A percentile compares a stretch with the other conserved stretches of the same genome.
Conservation (phyloP, 148 eudicot genomes). For the Selenicereus undatus region DNA sequence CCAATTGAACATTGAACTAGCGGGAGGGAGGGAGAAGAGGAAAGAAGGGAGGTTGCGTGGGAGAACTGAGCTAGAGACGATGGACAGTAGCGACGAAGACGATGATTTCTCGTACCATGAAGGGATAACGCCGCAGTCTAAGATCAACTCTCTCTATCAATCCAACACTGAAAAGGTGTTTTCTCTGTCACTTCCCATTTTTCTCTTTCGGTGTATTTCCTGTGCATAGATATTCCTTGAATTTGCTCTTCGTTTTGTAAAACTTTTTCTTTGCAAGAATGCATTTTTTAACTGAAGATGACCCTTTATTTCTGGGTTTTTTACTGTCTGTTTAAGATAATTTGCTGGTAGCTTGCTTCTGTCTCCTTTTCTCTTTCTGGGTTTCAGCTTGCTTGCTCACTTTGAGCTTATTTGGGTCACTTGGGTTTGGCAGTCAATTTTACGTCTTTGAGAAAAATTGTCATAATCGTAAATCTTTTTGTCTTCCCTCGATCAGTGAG, state of each 20-base stretch:
- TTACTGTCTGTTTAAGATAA: not conserved
- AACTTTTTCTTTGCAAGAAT: not conserved
- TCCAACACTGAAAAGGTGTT: conserved; percentile 85
- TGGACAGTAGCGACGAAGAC: conserved; percentile 98
- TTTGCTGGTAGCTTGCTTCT: not conserved
- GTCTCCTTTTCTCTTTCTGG: not conserved
- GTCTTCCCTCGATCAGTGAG: no score
- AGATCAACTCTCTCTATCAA: conserved; percentile 78
- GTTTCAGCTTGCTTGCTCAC: not conserved
- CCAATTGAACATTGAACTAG: not conserved
- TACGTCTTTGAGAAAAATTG: not conserved
- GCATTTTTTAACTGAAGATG: not conserved
- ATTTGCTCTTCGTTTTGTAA: not conserved
- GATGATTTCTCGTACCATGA: conserved; percentile 87
- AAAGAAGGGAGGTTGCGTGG: not conserved
- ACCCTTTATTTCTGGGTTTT: not conserved
- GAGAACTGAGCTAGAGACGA: conserved; percentile 9
- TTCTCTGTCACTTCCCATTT: not conserved
- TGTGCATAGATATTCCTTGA: not conserved
- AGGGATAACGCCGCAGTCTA: conserved; percentile 88
- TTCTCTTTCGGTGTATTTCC: not conserved
- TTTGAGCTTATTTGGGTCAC: not conserved
- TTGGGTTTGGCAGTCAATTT: not conserved
- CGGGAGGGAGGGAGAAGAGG: not conserved
- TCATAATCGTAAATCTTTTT: not conserved